phyloP scores from a whole-genome alignment of 768 basidiomycete species.

The Boletus rubescentipes region DNA sequence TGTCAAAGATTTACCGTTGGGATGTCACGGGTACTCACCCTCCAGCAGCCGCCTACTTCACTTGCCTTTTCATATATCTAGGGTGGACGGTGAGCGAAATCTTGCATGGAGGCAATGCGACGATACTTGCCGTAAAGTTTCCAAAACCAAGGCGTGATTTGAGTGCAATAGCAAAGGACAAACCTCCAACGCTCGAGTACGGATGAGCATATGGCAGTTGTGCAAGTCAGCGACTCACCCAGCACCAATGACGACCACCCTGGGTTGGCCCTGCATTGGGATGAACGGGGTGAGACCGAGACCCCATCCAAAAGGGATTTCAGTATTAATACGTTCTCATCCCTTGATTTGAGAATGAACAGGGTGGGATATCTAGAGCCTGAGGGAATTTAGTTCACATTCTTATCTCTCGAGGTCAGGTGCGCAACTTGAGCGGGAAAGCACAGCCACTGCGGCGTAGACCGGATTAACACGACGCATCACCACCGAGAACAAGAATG shows the following conservation, averaged over 20 bases:
- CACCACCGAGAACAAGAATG: conserved; percentile 36
- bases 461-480: conserved; percentile 2
- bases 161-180: conserved; percentile 43
- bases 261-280: conserved; percentile 7
- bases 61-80: conserved; percentile 46
- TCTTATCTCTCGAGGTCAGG: too few species aligned
- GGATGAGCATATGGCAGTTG: neutral
- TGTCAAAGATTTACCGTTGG: neutral
- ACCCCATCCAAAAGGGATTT: neutral
- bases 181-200: conserved; percentile 38
- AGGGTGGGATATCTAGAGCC: too few species aligned
- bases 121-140: conserved; percentile 40
- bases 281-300: neutral
- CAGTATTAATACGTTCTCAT: neutral
- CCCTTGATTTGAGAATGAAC: too few species aligned
- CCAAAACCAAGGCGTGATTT: conserved; percentile 36
- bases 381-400: too few species aligned
- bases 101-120: neutral
- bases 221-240: conserved; percentile 15
- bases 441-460: conserved; percentile 25
- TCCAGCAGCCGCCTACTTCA: conserved; percentile 53
- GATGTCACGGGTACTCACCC: conserved; percentile 35
- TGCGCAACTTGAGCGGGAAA: too few species aligned
- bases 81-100: neutral
- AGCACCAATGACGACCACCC: conserved; percentile 23